Conservation (phyloP, 192 early-diverging fungal genomes). For the Podila clonocystis region DNA sequence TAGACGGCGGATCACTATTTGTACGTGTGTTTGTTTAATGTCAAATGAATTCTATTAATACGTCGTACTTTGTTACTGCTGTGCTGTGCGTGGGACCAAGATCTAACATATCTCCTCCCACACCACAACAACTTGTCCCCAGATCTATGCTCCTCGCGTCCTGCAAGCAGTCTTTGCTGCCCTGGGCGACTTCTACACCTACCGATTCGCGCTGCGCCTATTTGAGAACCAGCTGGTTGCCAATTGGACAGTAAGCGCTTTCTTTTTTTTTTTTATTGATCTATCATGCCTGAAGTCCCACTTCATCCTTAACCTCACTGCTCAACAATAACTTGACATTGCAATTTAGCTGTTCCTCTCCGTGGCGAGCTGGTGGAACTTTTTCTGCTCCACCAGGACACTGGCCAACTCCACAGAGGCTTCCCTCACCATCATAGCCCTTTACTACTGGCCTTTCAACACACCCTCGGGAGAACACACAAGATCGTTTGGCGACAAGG, state of each 20-base stretch:
- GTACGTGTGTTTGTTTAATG: slow-evolving; percentile 58
- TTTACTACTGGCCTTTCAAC: slow-evolving; percentile 89
- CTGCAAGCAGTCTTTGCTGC: slow-evolving; percentile 82
- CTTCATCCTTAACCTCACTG: background rate
- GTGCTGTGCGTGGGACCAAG: background rate
- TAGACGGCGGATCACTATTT: slow-evolving; percentile 73
- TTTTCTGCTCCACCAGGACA: slow-evolving; percentile 61
- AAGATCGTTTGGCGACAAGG: too few relatives aligned
- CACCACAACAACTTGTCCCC: background rate
- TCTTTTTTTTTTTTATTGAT: background rate
- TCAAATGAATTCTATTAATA: background rate
- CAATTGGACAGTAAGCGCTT: slow-evolving; percentile 67
- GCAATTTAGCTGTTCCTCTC: slow-evolving; percentile 62
- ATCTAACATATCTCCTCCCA: too few relatives aligned
- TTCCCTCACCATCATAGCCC: slow-evolving; percentile 73
- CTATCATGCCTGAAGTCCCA: background rate
- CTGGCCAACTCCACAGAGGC: slow-evolving; percentile 80
- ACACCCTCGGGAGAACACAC: background rate
- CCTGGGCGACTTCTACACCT: slow-evolving; percentile 78
- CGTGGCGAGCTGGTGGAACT: slow-evolving; percentile 67
- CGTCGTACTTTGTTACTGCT: background rate
- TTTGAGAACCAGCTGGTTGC: slow-evolving; percentile 66
- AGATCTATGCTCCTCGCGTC: slow-evolving; percentile 79
- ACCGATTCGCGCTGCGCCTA: slow-evolving; percentile 70
- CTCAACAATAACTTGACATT: background rate